Evolutionary conservation across 768 basidiomycete genomes (phyloP).

Genomic region (Psilocybe tampanensis): DNA sequence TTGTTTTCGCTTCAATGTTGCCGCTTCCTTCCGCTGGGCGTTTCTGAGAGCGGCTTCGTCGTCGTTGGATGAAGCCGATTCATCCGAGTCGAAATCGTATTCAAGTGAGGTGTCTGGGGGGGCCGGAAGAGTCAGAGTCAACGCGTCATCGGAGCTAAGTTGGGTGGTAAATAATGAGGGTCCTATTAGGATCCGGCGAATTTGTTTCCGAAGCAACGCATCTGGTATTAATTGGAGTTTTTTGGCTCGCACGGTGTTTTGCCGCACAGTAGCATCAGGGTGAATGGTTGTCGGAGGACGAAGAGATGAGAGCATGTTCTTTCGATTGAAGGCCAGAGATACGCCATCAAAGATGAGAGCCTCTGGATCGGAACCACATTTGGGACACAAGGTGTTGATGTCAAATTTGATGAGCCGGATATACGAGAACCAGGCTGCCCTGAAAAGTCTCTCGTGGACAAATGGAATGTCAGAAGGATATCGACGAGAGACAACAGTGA

Average conservation of each 20-base stretch:
- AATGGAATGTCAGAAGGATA: constrained; percentile 15
- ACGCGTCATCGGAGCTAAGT: neutral
- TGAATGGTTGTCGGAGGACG: constrained; percentile 27
- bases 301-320: constrained; percentile 26
- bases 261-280: constrained; percentile 5
- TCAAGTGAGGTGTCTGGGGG: too few relatives aligned
- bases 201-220: neutral
- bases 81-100: too few relatives aligned
- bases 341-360: constrained; percentile 36
- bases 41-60: too few relatives aligned
- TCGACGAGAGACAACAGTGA: constrained; percentile 19
- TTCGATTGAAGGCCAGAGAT: constrained; percentile 30
- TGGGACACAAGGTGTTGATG: constrained; percentile 25
- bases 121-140: too few relatives aligned
- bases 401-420: constrained; percentile 21
- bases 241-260: neutral
- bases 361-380: constrained; percentile 29
- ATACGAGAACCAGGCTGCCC: constrained; percentile 34
- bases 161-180: neutral
- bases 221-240: constrained; percentile 9
- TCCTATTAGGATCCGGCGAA: neutral
- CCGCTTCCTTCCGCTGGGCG: neutral
- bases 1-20: neutral
- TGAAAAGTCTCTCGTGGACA: constrained; percentile 29
- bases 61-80: too few relatives aligned